Conservation (phyloP, 208 protist species). For the Strigomonas culicis region DNA sequence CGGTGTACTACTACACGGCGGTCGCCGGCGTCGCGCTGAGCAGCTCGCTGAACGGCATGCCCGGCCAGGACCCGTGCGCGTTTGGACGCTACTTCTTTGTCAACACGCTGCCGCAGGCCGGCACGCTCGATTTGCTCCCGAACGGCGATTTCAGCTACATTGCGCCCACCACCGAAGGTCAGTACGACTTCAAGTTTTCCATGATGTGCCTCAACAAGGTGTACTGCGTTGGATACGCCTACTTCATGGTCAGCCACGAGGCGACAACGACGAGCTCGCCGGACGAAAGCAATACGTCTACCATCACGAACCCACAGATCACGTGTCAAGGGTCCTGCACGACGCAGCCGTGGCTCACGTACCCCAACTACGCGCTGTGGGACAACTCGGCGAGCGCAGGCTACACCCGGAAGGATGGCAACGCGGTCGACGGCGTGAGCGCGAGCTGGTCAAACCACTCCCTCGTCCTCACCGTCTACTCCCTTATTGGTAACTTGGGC, state of each 20-base stretch:
- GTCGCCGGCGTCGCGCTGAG: slow-evolving; percentile 42
- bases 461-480: slow-evolving; percentile 63
- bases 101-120: slow-evolving; percentile 28
- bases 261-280: slow-evolving; percentile 24
- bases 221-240: slow-evolving; percentile 61
- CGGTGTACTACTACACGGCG: slow-evolving; percentile 75
- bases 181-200: slow-evolving; percentile 56
- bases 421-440: slow-evolving; percentile 43
- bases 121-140: slow-evolving; percentile 41
- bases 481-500: slow-evolving; percentile 73
- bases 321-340: slow-evolving; percentile 71
- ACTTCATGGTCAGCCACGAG: slow-evolving; percentile 52
- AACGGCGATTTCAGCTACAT: slow-evolving; percentile 73
- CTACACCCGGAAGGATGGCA: slow-evolving; percentile 53
- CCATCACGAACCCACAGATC: slow-evolving; percentile 56
- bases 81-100: slow-evolving; percentile 75
- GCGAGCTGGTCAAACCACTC: slow-evolving; percentile 58
- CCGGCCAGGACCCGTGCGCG: slow-evolving; percentile 52
- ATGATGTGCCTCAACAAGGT: slow-evolving; percentile 64
- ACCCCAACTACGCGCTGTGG: slow-evolving; percentile 50
- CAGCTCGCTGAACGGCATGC: slow-evolving; percentile 51
- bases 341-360: slow-evolving; percentile 66
- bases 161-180: slow-evolving; percentile 30
- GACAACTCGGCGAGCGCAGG: slow-evolving; percentile 50
- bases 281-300: slow-evolving; percentile 4